Base-by-base conservation (phyloP, 2,329 filamentous ascomycete species). In the Tolypocladium pustulatum region DNA sequence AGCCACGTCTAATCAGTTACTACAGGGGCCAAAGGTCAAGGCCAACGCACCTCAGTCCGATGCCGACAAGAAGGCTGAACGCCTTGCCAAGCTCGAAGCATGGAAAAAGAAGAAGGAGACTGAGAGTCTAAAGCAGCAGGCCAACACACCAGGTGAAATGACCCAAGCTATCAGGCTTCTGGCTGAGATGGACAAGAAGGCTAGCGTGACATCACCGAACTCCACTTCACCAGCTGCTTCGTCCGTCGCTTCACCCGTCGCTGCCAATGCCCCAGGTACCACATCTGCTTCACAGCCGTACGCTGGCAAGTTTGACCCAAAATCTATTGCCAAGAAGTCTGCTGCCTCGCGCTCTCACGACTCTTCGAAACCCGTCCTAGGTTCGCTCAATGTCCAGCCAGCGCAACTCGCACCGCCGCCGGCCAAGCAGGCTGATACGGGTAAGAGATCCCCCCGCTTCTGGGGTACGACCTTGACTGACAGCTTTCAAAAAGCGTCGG, bases 91-190 rank as follows among this genome's bases (percentile, higher is more conserved):
- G 69, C 75, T 96, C 34, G 90, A 93, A 71, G 89, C 90, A 59
- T 96, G 91, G 92, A 96, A 96, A 75, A 89, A 91, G 73, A 93
- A 92, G 74, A 87, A 91, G 69, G 89, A 90, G 63, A 85, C 86
- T 69, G 87, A 87, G 65, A 87, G 87, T 65, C 82, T 82, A 62
- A 90, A 90, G 69, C 84, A 89, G 69, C 86, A 84, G 67, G 83
- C 88, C 10, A 46, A 59, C 25, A 32, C 25, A 10, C 54, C 57
- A 66, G 80, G 86, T 52, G 84, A 84, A 57, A 78, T 83, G 46
- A 83, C 82, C 59, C 85, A 84, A 63, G 82, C 86, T 43, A 79
- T 84, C 65, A 88, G 82, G 65, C 81, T 91, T 58, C 76, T 88
- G 59, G 85, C 87, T 66, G 84, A 88, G 72, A 90, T 89, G 79